These are phyloP conservation scores for Oleoguttula mirabilis DNA, from an alignment of 495 filamentous ascomycete species.

Conservation along the genomic window DNA sequence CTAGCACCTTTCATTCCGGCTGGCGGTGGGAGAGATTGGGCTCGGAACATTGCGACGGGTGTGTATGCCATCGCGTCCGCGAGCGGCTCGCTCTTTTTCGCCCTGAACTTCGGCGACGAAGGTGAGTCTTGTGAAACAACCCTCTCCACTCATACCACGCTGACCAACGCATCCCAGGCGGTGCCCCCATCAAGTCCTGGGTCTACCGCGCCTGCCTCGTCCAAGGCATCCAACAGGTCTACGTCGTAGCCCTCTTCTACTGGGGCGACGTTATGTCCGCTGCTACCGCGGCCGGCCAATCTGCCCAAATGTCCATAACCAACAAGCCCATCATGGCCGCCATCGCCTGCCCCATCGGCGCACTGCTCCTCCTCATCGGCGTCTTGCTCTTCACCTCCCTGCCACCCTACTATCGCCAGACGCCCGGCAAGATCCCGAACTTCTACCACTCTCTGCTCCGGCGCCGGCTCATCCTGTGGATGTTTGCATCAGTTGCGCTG, in stretches of 20 bases:
- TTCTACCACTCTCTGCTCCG: conserved; percentile 45
- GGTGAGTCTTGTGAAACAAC: too few relatives aligned
- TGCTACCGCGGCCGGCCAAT: conserved; percentile 8
- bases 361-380: conserved; percentile 40
- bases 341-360: conserved; percentile 39
- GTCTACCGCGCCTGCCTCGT: conserved; percentile 50
- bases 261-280: conserved; percentile 38
- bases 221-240: conserved; percentile 53
- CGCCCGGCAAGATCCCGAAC: conserved; percentile 52
- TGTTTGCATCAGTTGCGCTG: too few relatives aligned
- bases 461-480: conserved; percentile 48
- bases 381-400: too few relatives aligned
- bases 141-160: too few relatives aligned
- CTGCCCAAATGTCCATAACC: conserved; percentile 16
- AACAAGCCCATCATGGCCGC: conserved; percentile 40
- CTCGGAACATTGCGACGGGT: too few relatives aligned
- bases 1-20: too few relatives aligned
- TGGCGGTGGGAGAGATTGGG: too few relatives aligned
- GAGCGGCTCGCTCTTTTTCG: too few relatives aligned
- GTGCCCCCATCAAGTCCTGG: conserved; percentile 48
- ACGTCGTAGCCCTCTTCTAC: conserved; percentile 52
- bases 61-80: too few relatives aligned
- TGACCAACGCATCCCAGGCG: too few relatives aligned
- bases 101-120: conserved; percentile 56
- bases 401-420: conserved; percentile 53